A percentile compares a stretch with the other conserved stretches of the same genome.
These are phyloP conservation scores for Yamadazyma trypodendri DNA, from an alignment of 1,139 yeast genomes.

Conservation along the genomic window DNA sequence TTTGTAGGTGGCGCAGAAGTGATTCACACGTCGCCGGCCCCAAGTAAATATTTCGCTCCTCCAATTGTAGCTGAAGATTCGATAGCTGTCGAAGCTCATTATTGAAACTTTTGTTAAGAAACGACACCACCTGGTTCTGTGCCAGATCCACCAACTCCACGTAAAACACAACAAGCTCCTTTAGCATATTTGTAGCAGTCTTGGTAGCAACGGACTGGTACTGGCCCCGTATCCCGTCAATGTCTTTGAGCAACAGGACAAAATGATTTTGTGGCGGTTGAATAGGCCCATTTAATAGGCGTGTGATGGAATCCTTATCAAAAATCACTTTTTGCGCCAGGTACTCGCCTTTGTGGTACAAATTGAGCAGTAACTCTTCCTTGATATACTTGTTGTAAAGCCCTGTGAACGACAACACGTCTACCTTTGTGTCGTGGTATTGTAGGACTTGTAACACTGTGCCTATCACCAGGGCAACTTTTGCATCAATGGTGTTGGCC, in stretches of 20 bases:
- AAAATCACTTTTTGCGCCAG: background rate
- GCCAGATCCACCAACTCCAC: slow-evolving; percentile 1
- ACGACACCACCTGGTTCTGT: slow-evolving; percentile 4
- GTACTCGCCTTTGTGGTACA: slow-evolving; percentile 4
- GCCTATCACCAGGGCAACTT: background rate
- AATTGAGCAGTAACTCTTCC: slow-evolving; percentile 8
- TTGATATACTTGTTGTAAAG: slow-evolving; percentile 8
- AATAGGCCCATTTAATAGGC: background rate
- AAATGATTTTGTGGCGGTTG: background rate
- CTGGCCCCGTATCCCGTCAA: background rate
- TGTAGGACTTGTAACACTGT: background rate
- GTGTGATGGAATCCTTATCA: background rate
- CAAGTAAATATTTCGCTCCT: slow-evolving; percentile 11
- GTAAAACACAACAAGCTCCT: slow-evolving; percentile 1
- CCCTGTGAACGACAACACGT: slow-evolving; percentile 7
- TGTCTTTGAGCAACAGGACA: background rate
- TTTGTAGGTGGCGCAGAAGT: background rate
- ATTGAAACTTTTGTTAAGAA: slow-evolving; percentile 12
- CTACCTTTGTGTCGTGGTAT: background rate
- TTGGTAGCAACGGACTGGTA: background rate
- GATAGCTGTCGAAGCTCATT: slow-evolving; percentile 15
- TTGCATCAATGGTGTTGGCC: background rate
- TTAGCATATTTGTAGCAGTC: background rate
- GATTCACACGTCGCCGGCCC: background rate
- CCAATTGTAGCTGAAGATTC: slow-evolving; percentile 13